Conservation (phyloP, 768 basidiomycete genomes). For the Mycena rosella region DNA sequence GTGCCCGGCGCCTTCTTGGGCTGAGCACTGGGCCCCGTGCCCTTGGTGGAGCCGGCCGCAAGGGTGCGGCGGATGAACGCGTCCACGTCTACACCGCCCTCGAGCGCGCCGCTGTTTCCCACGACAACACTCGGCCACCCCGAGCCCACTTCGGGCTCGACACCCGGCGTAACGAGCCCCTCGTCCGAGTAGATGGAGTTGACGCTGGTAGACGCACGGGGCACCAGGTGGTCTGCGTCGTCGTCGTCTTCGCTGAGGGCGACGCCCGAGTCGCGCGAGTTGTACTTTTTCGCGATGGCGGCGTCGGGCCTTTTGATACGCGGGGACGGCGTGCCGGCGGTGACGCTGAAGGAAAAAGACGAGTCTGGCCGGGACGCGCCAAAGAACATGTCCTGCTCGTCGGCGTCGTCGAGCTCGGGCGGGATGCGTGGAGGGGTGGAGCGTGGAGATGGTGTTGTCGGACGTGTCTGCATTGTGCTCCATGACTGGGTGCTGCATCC, state of each 20-base stretch:
- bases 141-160: constrained; percentile 64
- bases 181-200: constrained; percentile 74
- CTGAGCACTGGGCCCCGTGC: constrained; percentile 41
- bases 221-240: constrained; percentile 57
- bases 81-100: constrained; percentile 65
- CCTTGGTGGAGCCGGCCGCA: constrained; percentile 69
- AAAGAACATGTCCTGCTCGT: constrained; percentile 72
- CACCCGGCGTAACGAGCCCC: constrained; percentile 77
- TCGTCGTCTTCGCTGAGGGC: constrained; percentile 77
- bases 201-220: constrained; percentile 71
- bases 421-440: constrained; percentile 58
- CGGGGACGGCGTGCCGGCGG: constrained; percentile 70
- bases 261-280: constrained; percentile 76
- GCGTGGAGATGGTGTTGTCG: constrained; percentile 59
- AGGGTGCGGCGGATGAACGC: constrained; percentile 81
- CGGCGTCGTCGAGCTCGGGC: constrained; percentile 46
- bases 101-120: constrained; percentile 54
- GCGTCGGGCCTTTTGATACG: constrained; percentile 51
- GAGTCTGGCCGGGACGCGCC: constrained; percentile 55
- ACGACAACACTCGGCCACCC: constrained; percentile 72
- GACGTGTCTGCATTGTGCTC: constrained; percentile 56
- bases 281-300: constrained; percentile 74
- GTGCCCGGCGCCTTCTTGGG: constrained; percentile 81
- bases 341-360: constrained; percentile 70
- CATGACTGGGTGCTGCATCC: constrained; percentile 51